Conservation (phyloP, 2,329 filamentous ascomycete genomes). For the Neonectria punicea region DNA sequence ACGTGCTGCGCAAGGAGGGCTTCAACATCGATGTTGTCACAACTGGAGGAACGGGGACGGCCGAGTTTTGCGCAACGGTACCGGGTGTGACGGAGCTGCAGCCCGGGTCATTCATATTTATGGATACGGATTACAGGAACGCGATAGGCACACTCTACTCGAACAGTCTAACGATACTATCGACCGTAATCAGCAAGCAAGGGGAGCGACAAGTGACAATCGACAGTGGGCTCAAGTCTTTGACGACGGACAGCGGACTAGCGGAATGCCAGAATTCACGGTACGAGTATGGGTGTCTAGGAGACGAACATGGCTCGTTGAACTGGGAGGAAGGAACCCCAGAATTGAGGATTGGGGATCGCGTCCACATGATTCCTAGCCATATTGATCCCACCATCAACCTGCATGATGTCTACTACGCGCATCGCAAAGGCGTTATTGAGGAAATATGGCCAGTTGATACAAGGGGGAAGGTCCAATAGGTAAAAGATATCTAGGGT, state of each 20-base stretch:
- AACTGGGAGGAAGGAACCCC: slow-evolving; percentile 26
- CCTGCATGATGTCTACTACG: slow-evolving; percentile 35
- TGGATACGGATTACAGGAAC: slow-evolving; percentile 67
- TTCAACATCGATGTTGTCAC: slow-evolving; percentile 29
- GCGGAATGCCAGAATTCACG: slow-evolving; percentile 32
- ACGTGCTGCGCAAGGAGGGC: background rate
- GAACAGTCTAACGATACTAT: slow-evolving; percentile 49
- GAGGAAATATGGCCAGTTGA: slow-evolving; percentile 35
- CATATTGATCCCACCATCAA: slow-evolving; percentile 37
- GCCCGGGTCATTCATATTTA: slow-evolving; percentile 66
- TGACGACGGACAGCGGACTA: slow-evolving; percentile 32
- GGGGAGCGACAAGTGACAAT: slow-evolving; percentile 32
- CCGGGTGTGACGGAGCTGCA: slow-evolving; percentile 64
- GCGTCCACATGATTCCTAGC: slow-evolving; percentile 35
- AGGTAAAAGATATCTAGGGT: background rate
- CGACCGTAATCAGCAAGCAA: slow-evolving; percentile 30
- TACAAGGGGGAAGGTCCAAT: slow-evolving; percentile 34
- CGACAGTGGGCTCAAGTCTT: slow-evolving; percentile 28
- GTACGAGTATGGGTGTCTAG: slow-evolving; percentile 17
- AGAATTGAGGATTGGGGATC: slow-evolving; percentile 18
- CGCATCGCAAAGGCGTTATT: slow-evolving; percentile 14
- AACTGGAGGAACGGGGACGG: slow-evolving; percentile 33
- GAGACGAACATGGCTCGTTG: slow-evolving; percentile 33
- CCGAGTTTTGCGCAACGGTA: slow-evolving; percentile 61
- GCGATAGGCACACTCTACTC: slow-evolving; percentile 60